Conservation (phyloP, 805 yeast genomes). For the Pichia exigua region DNA sequence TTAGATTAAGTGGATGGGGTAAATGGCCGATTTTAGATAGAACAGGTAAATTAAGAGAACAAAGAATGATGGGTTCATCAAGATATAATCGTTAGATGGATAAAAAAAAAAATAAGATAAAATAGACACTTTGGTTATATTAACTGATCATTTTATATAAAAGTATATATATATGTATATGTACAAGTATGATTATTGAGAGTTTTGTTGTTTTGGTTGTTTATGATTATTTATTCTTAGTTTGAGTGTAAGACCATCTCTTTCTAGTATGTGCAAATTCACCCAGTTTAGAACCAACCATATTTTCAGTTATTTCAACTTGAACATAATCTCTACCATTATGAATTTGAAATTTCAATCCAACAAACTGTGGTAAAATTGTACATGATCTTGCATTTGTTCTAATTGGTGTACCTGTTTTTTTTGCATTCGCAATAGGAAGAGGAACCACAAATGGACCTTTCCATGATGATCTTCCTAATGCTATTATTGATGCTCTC, state of each 20-base stretch:
- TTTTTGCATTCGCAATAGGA: slow-evolving; percentile 81
- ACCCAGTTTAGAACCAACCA: slow-evolving; percentile 95
- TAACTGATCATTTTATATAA: neutral
- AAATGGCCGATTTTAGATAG: slow-evolving; percentile 80
- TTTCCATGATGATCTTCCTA: slow-evolving; percentile 55
- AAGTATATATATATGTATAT: neutral
- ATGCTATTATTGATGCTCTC: slow-evolving; percentile 33
- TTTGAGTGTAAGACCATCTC: slow-evolving; percentile 73
- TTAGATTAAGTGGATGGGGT: slow-evolving; percentile 88
- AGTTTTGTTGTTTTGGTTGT: too few species aligned
- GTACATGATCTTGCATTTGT: slow-evolving; percentile 97
- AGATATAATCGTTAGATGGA: neutral
- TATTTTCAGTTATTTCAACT: slow-evolving; percentile 79
- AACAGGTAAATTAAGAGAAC: slow-evolving; percentile 76
- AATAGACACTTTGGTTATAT: neutral
- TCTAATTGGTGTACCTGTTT: slow-evolving; percentile 77
- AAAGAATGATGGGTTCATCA: slow-evolving; percentile 32
- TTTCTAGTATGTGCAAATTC: slow-evolving; percentile 94
- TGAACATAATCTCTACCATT: slow-evolving; percentile 93
- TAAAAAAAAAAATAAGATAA: neutral
- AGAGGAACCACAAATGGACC: slow-evolving; percentile 92
- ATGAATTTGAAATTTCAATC: slow-evolving; percentile 88
- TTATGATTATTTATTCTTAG: slow-evolving; percentile 45
- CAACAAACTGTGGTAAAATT: slow-evolving; percentile 91
- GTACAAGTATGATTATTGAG: neutral